These are phyloP conservation scores for Trichoderma hamatum DNA, from an alignment of 2,329 filamentous ascomycete species.

Conservation along the genomic window DNA sequence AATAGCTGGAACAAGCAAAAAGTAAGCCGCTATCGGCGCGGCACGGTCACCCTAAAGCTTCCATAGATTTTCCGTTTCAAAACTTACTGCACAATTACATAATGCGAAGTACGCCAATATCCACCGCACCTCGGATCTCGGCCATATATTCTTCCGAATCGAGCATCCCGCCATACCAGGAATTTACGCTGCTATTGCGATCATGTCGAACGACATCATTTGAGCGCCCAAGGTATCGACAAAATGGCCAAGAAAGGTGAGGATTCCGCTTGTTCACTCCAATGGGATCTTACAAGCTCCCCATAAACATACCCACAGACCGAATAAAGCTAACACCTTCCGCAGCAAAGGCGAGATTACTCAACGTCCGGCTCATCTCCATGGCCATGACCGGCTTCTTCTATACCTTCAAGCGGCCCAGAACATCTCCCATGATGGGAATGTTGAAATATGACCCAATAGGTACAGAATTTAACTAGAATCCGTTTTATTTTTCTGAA, in stretches of 20 bases:
- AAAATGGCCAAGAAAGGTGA: conserved; percentile 37
- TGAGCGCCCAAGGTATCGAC: conserved; percentile 10
- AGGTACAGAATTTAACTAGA: conserved; percentile 54
- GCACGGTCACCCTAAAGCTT: background rate
- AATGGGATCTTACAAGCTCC: too few relatives aligned
- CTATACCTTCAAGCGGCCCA: conserved; percentile 84
- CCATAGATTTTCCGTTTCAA: background rate
- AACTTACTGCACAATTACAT: background rate
- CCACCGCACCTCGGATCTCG: conserved; percentile 20
- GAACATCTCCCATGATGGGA: conserved; percentile 80
- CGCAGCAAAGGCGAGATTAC: conserved; percentile 84
- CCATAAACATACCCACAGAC: background rate
- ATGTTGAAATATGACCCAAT: conserved; percentile 99
- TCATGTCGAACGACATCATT: conserved; percentile 18
- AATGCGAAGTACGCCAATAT: background rate
- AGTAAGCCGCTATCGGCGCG: conserved; percentile 24
- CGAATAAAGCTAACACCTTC: background rate
- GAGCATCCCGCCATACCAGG: conserved; percentile 6
- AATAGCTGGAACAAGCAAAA: background rate
- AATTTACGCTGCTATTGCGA: conserved; percentile 23
- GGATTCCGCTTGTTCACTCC: background rate
- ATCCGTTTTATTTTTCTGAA: background rate
- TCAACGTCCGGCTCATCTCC: conserved; percentile 90
- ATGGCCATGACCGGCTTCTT: conserved; percentile 99
- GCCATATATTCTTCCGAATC: conserved; percentile 29